These are phyloP conservation scores for Phytophthora boehmeriae DNA, from an alignment of 352 stramenopile species.

Conservation along the genomic window DNA sequence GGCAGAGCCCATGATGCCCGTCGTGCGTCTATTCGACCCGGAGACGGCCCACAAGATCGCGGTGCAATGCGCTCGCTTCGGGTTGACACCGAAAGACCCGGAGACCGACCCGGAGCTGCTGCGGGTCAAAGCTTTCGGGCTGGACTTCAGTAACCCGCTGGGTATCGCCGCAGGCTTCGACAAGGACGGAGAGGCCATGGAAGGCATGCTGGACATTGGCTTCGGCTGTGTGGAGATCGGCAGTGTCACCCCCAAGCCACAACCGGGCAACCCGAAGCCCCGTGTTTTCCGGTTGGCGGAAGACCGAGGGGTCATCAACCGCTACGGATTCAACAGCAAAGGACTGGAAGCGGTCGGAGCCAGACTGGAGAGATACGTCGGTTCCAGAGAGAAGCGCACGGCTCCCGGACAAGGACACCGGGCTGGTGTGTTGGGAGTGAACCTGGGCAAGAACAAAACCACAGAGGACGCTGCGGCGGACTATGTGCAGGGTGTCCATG, in stretches of 20 bases:
- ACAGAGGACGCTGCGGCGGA: slow-evolving; percentile 83
- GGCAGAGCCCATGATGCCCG: slow-evolving; percentile 80
- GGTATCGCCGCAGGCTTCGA: slow-evolving; percentile 98
- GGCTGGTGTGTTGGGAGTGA: slow-evolving; percentile 93
- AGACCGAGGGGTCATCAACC: slow-evolving; percentile 97
- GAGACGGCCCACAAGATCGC: slow-evolving; percentile 88
- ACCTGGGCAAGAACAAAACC: slow-evolving; percentile 98
- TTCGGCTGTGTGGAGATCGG: slow-evolving; percentile 97
- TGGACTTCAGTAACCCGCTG: slow-evolving; percentile 92
- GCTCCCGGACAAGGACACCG: slow-evolving; percentile 40
- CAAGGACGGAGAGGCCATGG: slow-evolving; percentile 95
- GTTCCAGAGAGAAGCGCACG: slow-evolving; percentile 34
- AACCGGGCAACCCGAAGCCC: slow-evolving; percentile 94
- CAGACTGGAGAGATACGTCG: slow-evolving; percentile 68
- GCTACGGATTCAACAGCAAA: slow-evolving; percentile 98
- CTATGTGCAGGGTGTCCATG: slow-evolving; percentile 92
- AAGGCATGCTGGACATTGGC: slow-evolving; percentile 93
- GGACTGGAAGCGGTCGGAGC: slow-evolving; percentile 85
- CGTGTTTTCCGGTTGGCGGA: slow-evolving; percentile 96
- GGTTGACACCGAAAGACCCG: slow-evolving; percentile 72
- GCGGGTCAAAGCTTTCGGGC: slow-evolving; percentile 56
- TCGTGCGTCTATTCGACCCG: slow-evolving; percentile 79
- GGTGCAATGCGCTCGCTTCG: slow-evolving; percentile 78
- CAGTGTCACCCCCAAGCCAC: slow-evolving; percentile 93
- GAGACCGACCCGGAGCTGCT: slow-evolving; percentile 59